Conservation (phyloP, 371 early-diverging fungal genomes). For the Zopfochytrium polystomum region DNA sequence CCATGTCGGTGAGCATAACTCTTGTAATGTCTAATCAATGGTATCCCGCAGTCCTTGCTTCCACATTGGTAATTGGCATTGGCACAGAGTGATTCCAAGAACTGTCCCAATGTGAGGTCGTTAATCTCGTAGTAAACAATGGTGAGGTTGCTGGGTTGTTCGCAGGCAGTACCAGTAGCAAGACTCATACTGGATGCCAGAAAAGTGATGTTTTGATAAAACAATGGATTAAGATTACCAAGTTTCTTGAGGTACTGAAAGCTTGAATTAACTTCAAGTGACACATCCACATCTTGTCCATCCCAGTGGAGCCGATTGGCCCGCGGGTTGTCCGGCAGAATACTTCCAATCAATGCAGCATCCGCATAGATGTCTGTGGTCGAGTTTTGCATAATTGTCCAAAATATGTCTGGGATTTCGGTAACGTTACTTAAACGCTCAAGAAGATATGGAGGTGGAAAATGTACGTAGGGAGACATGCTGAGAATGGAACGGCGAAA, state of each 20-base stretch:
- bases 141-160: conserved; percentile 65
- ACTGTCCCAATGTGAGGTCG: conserved; percentile 85
- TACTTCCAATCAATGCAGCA: neutral
- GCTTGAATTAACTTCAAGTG: conserved; percentile 53
- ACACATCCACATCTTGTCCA: conserved; percentile 24
- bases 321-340: neutral
- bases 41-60: conserved; percentile 63
- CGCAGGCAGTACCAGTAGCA: conserved; percentile 65
- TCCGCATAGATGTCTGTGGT: conserved; percentile 3
- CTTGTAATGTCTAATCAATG: conserved; percentile 72
- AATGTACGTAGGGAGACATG: conserved; percentile 57
- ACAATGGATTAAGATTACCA: conserved; percentile 59
- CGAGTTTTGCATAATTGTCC: neutral
- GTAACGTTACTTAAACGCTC: conserved; percentile 42
- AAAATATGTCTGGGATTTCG: neutral
- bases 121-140: conserved; percentile 77
- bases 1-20: conserved; percentile 81
- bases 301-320: conserved; percentile 3
- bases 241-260: conserved; percentile 52
- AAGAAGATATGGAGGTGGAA: conserved; percentile 57
- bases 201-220: conserved; percentile 66
- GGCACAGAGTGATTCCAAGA: conserved; percentile 75
- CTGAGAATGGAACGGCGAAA: conserved; percentile 56
- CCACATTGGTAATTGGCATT: conserved; percentile 64
- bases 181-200: conserved; percentile 70